Percentiles rank a stretch among this genome's conserved stretches.
Evolutionary conservation across 306 rosid genomes (phyloP).

Genomic region (Comarum palustre): DNA sequence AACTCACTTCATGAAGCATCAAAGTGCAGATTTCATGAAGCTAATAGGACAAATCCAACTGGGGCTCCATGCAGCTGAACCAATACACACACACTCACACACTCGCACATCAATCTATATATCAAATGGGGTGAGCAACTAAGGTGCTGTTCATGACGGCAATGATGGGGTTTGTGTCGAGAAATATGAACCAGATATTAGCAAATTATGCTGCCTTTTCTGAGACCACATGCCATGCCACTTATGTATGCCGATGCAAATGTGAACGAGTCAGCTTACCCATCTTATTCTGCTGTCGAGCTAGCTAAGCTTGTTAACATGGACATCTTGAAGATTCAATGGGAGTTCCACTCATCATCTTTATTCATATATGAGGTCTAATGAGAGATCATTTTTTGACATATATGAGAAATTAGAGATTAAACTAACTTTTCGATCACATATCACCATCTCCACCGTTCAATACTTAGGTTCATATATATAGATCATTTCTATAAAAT

Average conservation of each 20-base stretch:
- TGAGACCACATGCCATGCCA: constrained; percentile 63
- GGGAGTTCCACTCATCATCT: not conserved
- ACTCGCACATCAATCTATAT: not conserved
- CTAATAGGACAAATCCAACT: not conserved
- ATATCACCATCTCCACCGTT: too few relatives aligned
- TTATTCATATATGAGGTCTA: too few relatives aligned
- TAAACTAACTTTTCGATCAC: too few relatives aligned
- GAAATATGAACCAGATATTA: constrained; percentile 49
- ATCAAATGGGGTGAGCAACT: not conserved
- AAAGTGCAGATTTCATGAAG: not conserved
- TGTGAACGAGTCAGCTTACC: constrained; percentile 50
- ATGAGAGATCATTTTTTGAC: too few relatives aligned
- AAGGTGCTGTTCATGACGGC: constrained; percentile 36
- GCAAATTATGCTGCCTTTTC: constrained; percentile 45
- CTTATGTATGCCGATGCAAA: constrained; percentile 41
- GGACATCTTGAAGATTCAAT: not conserved
- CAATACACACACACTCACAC: not conserved
- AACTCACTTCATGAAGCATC: not conserved
- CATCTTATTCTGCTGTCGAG: not conserved
- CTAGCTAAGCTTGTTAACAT: not conserved
- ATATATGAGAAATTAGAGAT: too few relatives aligned
- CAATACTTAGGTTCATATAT: too few relatives aligned
- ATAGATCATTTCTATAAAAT: too few relatives aligned
- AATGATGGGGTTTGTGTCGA: constrained; percentile 36
- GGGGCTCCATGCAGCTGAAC: not conserved